Conservation (phyloP, 495 filamentous ascomycete genomes). For the Chaetomium tenue region DNA sequence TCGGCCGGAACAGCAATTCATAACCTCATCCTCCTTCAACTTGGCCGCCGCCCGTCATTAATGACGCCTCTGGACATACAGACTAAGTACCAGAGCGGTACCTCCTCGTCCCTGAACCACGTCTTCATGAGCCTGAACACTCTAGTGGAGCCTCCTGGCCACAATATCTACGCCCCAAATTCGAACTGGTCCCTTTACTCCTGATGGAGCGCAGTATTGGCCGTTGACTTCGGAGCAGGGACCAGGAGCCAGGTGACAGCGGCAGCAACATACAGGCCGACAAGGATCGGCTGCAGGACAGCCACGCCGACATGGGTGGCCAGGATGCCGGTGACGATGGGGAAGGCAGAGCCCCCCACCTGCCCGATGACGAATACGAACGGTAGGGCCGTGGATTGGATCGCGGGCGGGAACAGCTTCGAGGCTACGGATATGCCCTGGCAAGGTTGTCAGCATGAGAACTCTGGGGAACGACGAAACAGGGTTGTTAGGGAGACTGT, state of each 20-base stretch:
- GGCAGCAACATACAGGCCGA: constrained; percentile 46
- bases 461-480: not conserved
- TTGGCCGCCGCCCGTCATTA: too few species aligned
- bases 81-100: too few species aligned
- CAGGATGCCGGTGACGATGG: constrained; percentile 51
- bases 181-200: not conserved
- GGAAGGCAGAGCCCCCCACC: constrained; percentile 51
- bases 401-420: constrained; percentile 43
- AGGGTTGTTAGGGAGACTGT: not conserved
- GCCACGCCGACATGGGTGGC: constrained; percentile 47
- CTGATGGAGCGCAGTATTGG: not conserved
- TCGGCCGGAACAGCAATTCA: too few species aligned
- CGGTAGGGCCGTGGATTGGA: constrained; percentile 41
- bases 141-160: too few species aligned
- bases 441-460: constrained; percentile 1
- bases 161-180: too few species aligned
- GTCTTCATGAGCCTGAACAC: too few species aligned
- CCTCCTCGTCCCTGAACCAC: too few species aligned
- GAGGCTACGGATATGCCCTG: constrained; percentile 43
- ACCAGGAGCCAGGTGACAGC: constrained; percentile 48
- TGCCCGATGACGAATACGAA: constrained; percentile 53
- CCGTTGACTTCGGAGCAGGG: constrained; percentile 28
- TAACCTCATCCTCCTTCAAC: too few species aligned
- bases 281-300: constrained; percentile 52
- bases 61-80: too few species aligned